Percentiles rank a stretch among this genome's conserved stretches.
These are phyloP conservation scores for Trametes coccinea DNA, from an alignment of 768 basidiomycete species.

Conservation along the genomic window DNA sequence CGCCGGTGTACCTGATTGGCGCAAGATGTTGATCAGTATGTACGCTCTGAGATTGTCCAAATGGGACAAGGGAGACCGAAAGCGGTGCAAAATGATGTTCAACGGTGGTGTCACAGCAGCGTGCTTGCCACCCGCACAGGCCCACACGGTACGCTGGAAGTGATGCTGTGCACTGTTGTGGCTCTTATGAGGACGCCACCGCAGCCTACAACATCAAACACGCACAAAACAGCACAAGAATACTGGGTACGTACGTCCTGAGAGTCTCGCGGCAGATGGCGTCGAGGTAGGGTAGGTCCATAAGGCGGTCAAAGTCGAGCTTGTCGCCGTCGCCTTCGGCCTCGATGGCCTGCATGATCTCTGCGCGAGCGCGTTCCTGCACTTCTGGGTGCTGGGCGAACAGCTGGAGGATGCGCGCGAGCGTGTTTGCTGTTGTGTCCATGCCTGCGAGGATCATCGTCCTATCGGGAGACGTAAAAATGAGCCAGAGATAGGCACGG, in stretches of 20 bases:
- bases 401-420: constrained; percentile 31
- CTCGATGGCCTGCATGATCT: constrained; percentile 23
- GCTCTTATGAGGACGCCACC: no score
- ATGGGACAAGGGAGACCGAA: background rate
- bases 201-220: background rate
- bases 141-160: no score
- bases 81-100: background rate
- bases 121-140: no score
- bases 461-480: background rate
- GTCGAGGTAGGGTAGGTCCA: constrained; percentile 32
- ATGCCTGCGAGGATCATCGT: constrained; percentile 28
- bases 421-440: constrained; percentile 34
- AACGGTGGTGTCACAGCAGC: background rate
- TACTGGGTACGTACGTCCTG: constrained; percentile 21
- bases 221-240: background rate
- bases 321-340: constrained; percentile 13
- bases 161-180: no score
- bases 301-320: constrained; percentile 29
- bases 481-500: background rate
- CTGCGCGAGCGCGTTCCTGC: constrained; percentile 31
- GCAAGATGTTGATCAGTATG: background rate
- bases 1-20: constrained; percentile 9
- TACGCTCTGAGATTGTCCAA: background rate
- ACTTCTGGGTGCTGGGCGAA: constrained; percentile 29
- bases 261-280: constrained; percentile 31